Evolutionary conservation across 164 flowering plant genomes (phyloP).

Genomic region (Cinnamomum chago): DNA sequence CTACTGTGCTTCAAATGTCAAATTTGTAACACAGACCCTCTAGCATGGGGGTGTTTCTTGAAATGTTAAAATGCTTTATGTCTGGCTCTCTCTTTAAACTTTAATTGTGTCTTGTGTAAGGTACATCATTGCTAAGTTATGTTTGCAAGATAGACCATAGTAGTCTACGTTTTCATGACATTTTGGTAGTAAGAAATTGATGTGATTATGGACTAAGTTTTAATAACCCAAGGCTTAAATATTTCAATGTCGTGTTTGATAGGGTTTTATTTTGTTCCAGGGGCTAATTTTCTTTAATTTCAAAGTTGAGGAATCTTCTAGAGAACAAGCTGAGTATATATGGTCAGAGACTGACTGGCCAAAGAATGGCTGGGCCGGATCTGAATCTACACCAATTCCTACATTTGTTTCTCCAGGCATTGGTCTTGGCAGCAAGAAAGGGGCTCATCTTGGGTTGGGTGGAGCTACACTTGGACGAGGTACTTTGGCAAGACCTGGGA

Average conservation of each 20-base stretch:
- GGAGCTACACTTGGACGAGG: conserved; percentile 71
- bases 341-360: conserved; percentile 99
- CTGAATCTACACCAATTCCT: conserved; percentile 76
- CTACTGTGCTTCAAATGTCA: neutral
- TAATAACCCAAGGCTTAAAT: neutral
- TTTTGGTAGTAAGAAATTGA: neutral
- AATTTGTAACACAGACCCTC: neutral
- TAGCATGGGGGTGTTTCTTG: neutral
- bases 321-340: conserved; percentile 43
- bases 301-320: conserved; percentile 35
- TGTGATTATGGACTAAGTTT: neutral
- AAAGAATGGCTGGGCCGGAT: conserved; percentile 76
- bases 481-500: conserved; percentile 53
- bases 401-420: conserved; percentile 75
- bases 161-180: neutral
- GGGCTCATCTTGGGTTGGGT: conserved; percentile 73
- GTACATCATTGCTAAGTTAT: neutral
- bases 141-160: neutral
- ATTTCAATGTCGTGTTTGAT: neutral
- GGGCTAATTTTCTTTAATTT: conserved; percentile 69
- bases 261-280: conserved; percentile 31
- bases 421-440: conserved; percentile 69
- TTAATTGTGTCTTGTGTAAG: neutral
- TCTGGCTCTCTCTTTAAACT: conserved; percentile 1
- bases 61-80: neutral